Percentiles rank a stretch among this genome's conserved stretches.
Evolutionary conservation across 1,284 basidiomycete species (phyloP).

Genomic region (Ustilago loliicola): DNA sequence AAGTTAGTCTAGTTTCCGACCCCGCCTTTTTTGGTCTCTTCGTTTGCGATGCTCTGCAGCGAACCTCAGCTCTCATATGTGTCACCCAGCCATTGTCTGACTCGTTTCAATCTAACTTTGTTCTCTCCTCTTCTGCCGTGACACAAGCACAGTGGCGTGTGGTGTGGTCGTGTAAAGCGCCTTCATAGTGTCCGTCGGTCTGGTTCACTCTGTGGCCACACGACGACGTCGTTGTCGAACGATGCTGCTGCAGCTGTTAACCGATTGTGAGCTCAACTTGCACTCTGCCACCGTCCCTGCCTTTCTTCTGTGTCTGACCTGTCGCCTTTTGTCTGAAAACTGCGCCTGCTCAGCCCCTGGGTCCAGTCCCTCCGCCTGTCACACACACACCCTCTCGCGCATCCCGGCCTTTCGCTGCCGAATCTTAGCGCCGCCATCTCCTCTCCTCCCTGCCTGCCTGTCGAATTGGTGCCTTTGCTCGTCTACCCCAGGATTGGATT

Average conservation of each 20-base stretch:
- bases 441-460: conserved; percentile 4
- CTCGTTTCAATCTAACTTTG: conserved; percentile 10
- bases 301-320: not conserved
- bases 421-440: conserved; percentile 29
- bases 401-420: conserved; percentile 39
- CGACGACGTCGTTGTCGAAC: conserved; percentile 5
- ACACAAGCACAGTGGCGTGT: not conserved
- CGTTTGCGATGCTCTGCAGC: not conserved
- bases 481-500: conserved; percentile 3
- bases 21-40: conserved; percentile 17
- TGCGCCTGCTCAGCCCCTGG: not conserved
- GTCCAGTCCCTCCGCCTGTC: conserved; percentile 1
- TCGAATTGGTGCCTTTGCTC: not conserved
- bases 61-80: not conserved
- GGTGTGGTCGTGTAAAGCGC: conserved; percentile 3
- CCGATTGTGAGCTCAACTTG: not conserved
- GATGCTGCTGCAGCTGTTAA: conserved; percentile 1
- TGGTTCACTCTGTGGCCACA: not conserved
- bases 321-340: not conserved
- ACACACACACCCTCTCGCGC: conserved; percentile 4
- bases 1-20: conserved; percentile 21
- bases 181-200: conserved; percentile 2
- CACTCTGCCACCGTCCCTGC: not conserved
- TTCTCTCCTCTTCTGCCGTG: not conserved
- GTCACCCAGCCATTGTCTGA: conserved; percentile 4